Evolutionary conservation across 768 basidiomycete species (phyloP).

Genomic region (Lactarius quietus): DNA sequence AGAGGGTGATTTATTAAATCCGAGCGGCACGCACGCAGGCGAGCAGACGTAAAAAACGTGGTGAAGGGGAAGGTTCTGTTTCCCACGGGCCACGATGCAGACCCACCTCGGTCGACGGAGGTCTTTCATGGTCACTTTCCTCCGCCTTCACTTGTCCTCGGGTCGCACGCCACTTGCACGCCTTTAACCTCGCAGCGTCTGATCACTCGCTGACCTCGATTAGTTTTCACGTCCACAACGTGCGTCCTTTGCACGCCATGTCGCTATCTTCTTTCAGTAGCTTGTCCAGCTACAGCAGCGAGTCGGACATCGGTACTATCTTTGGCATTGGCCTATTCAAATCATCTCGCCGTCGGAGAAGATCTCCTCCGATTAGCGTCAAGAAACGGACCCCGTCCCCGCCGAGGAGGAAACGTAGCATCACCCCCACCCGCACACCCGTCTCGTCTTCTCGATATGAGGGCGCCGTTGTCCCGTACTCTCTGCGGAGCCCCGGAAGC

Average conservation of each 20-base stretch:
- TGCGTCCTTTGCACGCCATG: slow-evolving; percentile 14
- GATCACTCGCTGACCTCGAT: neutral
- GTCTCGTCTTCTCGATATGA: slow-evolving; percentile 1
- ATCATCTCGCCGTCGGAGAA: slow-evolving; percentile 9
- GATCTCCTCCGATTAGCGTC: neutral
- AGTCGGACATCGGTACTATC: slow-evolving; percentile 22
- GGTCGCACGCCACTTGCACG: neutral
- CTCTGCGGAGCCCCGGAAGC: slow-evolving; percentile 13
- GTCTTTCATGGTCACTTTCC: neutral
- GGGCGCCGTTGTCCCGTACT: slow-evolving; percentile 13
- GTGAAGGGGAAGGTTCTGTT: neutral
- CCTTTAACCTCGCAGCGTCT: neutral
- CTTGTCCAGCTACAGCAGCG: slow-evolving; percentile 24
- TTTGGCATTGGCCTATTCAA: slow-evolving; percentile 12
- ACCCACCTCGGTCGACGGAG: neutral
- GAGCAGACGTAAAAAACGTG: neutral
- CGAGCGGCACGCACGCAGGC: neutral
- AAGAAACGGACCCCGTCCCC: slow-evolving; percentile 10
- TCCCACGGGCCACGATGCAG: slow-evolving; percentile 21
- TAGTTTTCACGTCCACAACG: slow-evolving; percentile 14
- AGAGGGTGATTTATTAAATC: neutral
- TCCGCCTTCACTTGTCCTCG: neutral
- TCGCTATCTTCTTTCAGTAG: slow-evolving; percentile 26
- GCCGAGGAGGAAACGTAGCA: slow-evolving; percentile 14
- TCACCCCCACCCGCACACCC: slow-evolving; percentile 20